A percentile compares a stretch with the other conserved stretches of the same genome.
Conservation (phyloP, 164 flowering plant genomes). For the Tetracentron sinense region DNA sequence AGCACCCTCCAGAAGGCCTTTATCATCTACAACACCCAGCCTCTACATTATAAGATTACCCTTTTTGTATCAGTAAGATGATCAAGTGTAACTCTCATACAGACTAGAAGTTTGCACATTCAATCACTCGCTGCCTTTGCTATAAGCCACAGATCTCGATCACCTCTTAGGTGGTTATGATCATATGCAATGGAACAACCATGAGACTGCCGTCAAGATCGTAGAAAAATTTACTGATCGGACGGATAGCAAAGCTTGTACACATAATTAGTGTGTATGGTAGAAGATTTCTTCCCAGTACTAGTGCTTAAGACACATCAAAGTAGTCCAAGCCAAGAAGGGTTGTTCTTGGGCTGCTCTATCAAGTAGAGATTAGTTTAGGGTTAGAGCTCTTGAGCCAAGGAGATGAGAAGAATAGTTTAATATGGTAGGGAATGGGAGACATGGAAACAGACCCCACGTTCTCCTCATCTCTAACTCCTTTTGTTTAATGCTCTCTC, state of each 20-base stretch:
- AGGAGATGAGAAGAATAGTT: constrained; percentile 48
- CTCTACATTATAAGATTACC: no score
- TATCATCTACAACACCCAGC: no score
- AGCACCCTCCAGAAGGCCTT: no score
- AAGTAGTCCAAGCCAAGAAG: constrained; percentile 7
- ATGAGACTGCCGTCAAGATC: no score
- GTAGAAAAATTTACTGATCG: no score
- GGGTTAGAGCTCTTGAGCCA: constrained; percentile 61
- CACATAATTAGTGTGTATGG: neutral
- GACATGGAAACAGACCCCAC: constrained; percentile 90
- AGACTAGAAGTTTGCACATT: neutral
- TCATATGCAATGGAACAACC: neutral
- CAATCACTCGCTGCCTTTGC: neutral
- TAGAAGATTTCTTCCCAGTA: neutral
- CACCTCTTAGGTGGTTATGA: neutral
- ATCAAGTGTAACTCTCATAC: neutral
- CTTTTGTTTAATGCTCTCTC: constrained; percentile 21
- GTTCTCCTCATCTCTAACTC: constrained; percentile 66
- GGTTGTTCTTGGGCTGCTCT: constrained; percentile 33
- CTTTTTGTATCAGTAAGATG: neutral
- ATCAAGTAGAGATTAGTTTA: constrained; percentile 37
- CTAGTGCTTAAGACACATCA: neutral
- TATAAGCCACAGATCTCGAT: no score
- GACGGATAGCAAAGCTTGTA: neutral
- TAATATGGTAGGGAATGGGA: constrained; percentile 41